A percentile compares a stretch with the other conserved stretches of the same genome.
These are phyloP conservation scores for Teunomyces stri DNA, from an alignment of 805 yeast genomes.

Conservation along the genomic window DNA sequence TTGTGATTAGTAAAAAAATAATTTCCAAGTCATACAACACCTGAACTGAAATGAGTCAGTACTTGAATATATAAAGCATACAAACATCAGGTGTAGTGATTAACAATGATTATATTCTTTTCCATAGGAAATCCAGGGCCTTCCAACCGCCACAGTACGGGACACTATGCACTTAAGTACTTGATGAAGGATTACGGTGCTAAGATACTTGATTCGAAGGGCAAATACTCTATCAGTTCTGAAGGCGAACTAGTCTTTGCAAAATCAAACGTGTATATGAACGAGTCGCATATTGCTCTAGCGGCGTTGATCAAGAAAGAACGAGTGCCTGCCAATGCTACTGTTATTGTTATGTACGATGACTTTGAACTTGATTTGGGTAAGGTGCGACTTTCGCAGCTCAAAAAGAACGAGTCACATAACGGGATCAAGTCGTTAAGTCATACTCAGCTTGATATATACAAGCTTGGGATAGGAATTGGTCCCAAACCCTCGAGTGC, in stretches of 20 bases:
- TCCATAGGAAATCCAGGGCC: constrained; percentile 44
- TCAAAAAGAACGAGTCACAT: constrained; percentile 39
- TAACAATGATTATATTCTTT: constrained; percentile 17
- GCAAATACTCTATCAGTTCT: constrained; percentile 27
- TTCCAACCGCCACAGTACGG: constrained; percentile 38
- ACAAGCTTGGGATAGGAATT: constrained; percentile 37
- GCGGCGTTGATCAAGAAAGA: constrained; percentile 21
- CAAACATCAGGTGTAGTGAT: background rate
- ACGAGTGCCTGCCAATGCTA: constrained; percentile 11
- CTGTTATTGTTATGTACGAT: constrained; percentile 30
- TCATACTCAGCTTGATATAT: constrained; percentile 12
- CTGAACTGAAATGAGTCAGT: background rate
- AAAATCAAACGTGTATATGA: constrained; percentile 39
- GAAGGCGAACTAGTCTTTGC: constrained; percentile 26
- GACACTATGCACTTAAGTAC: constrained; percentile 32
- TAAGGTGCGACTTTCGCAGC: constrained; percentile 24
- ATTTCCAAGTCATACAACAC: background rate
- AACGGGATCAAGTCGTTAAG: constrained; percentile 34
- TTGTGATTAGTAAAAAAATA: background rate
- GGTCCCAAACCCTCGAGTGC: constrained; percentile 43
- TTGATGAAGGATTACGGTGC: constrained; percentile 26
- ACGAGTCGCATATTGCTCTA: constrained; percentile 35
- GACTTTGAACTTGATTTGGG: constrained; percentile 38
- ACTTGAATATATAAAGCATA: background rate
- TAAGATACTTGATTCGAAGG: constrained; percentile 26